Conservation (phyloP, 768 basidiomycete species). For the Kwoniella mangroviensis region DNA sequence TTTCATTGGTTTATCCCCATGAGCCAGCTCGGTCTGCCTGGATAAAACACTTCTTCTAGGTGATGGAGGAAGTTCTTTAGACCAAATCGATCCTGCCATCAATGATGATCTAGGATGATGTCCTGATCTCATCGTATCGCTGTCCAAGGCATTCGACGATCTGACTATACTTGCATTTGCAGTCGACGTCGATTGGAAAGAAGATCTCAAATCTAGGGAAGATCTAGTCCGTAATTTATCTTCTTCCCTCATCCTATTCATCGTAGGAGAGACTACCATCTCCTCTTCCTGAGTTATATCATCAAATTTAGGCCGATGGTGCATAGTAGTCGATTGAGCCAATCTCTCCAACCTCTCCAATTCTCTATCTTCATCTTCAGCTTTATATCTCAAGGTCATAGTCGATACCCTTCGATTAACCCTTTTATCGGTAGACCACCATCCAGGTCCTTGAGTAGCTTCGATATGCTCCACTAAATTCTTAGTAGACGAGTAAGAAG, state of each 20-base stretch:
- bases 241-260: neutral
- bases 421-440: constrained; percentile 38
- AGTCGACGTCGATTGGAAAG: neutral
- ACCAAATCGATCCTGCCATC: constrained; percentile 25
- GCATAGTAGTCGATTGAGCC: constrained; percentile 13
- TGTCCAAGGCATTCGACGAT: neutral
- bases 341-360: constrained; percentile 22
- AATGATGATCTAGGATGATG: constrained; percentile 21
- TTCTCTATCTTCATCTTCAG: constrained; percentile 3
- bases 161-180: neutral
- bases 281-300: neutral
- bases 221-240: constrained; percentile 6
- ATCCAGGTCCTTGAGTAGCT: constrained; percentile 39
- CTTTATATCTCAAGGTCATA: neutral
- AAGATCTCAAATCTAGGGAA: constrained; percentile 13
- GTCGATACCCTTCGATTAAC: neutral
- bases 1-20: constrained; percentile 3
- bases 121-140: neutral
- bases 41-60: constrained; percentile 12
- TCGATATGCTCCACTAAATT: constrained; percentile 39
- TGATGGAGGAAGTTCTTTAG: constrained; percentile 3
- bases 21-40: neutral
- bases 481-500: constrained; percentile 22
- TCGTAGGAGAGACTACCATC: neutral
- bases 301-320: constrained; percentile 13